These are phyloP conservation scores for Leishmania tropica DNA, from an alignment of 208 protist genomes.

Conservation along the genomic window DNA sequence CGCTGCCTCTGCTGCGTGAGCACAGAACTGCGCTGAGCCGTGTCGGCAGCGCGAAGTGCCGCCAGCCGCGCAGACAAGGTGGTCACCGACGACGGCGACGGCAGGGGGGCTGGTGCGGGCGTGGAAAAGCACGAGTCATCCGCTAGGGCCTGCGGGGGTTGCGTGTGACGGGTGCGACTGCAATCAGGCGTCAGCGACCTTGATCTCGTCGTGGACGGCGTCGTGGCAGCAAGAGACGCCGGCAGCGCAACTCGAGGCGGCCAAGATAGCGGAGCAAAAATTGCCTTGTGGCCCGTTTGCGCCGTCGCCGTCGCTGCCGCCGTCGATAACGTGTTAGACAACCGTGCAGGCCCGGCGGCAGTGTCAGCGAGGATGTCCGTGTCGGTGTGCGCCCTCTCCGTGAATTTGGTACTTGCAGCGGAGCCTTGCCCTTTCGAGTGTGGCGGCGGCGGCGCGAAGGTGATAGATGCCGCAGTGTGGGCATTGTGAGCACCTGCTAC, in stretches of 20 bases:
- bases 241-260: background rate
- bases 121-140: background rate
- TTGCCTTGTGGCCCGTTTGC: no score
- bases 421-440: background rate
- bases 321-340: background rate
- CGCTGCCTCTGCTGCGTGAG: background rate
- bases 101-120: background rate
- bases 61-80: constrained; percentile 28
- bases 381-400: background rate
- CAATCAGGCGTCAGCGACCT: background rate
- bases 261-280: background rate
- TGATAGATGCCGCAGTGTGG: background rate
- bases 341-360: background rate
- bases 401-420: background rate
- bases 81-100: constrained; percentile 4
- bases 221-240: background rate
- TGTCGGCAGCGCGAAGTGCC: constrained; percentile 24
- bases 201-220: background rate
- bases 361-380: constrained; percentile 10
- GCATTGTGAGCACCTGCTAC: background rate
- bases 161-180: background rate
- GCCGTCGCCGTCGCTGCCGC: background rate
- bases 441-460: background rate
- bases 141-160: background rate
- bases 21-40: constrained; percentile 1